A percentile compares a stretch with the other conserved stretches of the same genome.
Evolutionary conservation across 1,284 basidiomycete species (phyloP).

Genomic region (Ceratobasidium sp.): DNA sequence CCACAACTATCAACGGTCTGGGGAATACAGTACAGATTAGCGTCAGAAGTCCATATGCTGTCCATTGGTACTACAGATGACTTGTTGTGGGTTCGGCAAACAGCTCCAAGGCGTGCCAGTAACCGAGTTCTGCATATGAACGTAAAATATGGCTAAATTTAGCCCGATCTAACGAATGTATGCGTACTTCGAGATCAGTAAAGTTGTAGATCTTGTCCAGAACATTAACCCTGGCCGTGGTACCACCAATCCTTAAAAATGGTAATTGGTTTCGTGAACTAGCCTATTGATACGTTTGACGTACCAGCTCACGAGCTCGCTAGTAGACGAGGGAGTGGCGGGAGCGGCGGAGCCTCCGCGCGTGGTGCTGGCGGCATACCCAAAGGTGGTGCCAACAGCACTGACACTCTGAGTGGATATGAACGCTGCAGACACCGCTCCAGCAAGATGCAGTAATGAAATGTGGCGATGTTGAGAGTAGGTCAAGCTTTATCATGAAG

Average conservation of each 20-base stretch:
- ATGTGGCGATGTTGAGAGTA: too few species aligned
- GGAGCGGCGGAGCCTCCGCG: slow-evolving; percentile 50
- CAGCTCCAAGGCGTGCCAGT: slow-evolving; percentile 50
- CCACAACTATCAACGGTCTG: not conserved
- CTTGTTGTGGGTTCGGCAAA: slow-evolving; percentile 48
- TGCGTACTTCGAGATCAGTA: slow-evolving; percentile 41
- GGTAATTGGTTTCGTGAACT: not conserved
- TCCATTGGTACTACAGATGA: too few species aligned
- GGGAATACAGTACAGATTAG: too few species aligned
- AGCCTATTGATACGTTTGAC: not conserved
- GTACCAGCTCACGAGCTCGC: slow-evolving; percentile 48
- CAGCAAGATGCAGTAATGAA: not conserved
- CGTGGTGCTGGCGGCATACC: slow-evolving; percentile 47
- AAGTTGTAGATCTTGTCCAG: slow-evolving; percentile 50
- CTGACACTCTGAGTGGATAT: not conserved
- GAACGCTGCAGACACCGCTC: not conserved
- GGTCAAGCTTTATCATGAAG: too few species aligned
- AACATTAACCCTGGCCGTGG: slow-evolving; percentile 49
- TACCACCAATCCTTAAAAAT: slow-evolving; percentile 45
- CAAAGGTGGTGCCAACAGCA: slow-evolving; percentile 47
- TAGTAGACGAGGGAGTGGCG: slow-evolving; percentile 47
- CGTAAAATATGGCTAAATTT: too few species aligned
- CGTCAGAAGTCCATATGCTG: too few species aligned
- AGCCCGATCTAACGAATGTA: not conserved
- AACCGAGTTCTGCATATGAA: too few species aligned